phyloP scores from a whole-genome alignment of 2,329 filamentous ascomycete genomes.

The Colletotrichum zoysiae region DNA sequence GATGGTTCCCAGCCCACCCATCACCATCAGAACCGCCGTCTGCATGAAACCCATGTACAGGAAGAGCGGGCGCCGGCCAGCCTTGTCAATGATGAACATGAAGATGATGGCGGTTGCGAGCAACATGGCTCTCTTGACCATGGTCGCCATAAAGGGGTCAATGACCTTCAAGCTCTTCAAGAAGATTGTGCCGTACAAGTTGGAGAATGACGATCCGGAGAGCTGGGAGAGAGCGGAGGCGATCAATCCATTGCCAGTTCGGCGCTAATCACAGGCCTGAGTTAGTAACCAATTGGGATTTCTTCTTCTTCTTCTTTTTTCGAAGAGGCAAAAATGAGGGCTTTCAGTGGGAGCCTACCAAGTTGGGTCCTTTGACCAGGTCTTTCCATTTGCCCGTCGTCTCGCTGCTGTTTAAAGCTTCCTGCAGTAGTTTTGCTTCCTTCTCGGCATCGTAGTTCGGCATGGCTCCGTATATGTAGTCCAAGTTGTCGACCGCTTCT shows the following conservation, averaged over 20 bases:
- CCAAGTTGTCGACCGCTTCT: slow-evolving; percentile 37
- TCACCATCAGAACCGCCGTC: slow-evolving; percentile 44
- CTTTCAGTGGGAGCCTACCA: slow-evolving; percentile 4
- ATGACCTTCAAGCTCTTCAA: slow-evolving; percentile 44
- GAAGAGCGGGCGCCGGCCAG: slow-evolving; percentile 35
- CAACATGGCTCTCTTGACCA: slow-evolving; percentile 44
- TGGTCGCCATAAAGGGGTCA: slow-evolving; percentile 46
- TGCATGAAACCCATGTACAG: slow-evolving; percentile 43
- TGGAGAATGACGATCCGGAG: slow-evolving; percentile 44
- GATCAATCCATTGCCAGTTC: slow-evolving; percentile 37
- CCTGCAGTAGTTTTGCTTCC: slow-evolving; percentile 37
- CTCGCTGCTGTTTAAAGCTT: slow-evolving; percentile 36
- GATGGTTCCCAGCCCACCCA: slow-evolving; percentile 46
- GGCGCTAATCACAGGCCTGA: neutral
- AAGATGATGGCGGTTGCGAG: slow-evolving; percentile 42
- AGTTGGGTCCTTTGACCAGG: slow-evolving; percentile 31
- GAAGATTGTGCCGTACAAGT: slow-evolving; percentile 44
- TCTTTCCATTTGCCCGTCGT: slow-evolving; percentile 33
- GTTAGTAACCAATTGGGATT: neutral
- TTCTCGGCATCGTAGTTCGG: slow-evolving; percentile 41
- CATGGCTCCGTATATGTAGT: slow-evolving; percentile 41
- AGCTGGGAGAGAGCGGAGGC: slow-evolving; percentile 31
- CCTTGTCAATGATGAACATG: slow-evolving; percentile 41
- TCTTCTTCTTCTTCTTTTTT: too few relatives aligned
- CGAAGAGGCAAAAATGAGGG: too few relatives aligned